These are phyloP conservation scores for Rhynchospora breviuscula DNA, from an alignment of 176 grass and related monocot genomes.

Conservation along the genomic window DNA sequence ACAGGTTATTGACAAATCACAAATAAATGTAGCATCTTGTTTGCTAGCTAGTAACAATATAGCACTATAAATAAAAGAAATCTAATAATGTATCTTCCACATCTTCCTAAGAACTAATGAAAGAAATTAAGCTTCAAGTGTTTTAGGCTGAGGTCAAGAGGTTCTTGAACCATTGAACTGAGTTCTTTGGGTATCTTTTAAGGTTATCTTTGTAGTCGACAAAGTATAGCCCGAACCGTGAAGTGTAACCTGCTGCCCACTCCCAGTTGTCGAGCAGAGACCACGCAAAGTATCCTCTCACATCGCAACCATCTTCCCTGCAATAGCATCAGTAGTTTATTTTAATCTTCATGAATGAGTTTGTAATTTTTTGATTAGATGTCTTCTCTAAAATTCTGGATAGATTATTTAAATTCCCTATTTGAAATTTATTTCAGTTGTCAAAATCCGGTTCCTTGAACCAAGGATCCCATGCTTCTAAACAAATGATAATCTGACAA, in stretches of 20 bases:
- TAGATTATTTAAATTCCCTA: not conserved
- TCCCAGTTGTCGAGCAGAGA: constrained; percentile 99
- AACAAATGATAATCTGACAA: not conserved
- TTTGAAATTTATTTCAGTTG: not conserved
- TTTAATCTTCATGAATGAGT: not conserved
- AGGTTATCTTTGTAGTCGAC: constrained; percentile 80
- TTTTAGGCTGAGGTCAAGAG: constrained; percentile 39
- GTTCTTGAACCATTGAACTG: constrained; percentile 92
- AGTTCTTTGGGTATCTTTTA: constrained; percentile 88
- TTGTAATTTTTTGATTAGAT: not conserved
- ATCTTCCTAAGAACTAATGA: not conserved
- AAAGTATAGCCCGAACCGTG: constrained; percentile 84
- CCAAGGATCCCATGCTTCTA: not conserved
- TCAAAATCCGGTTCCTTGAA: not conserved
- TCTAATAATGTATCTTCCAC: not conserved
- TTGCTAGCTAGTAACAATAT: not conserved
- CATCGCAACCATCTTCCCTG: constrained; percentile 92
- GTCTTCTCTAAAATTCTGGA: too few species aligned
- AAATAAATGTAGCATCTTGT: not conserved
- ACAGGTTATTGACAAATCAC: not conserved
- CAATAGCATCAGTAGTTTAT: not conserved
- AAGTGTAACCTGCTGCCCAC: constrained; percentile 75
- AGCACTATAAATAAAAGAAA: not conserved
- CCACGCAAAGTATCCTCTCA: constrained; percentile 89
- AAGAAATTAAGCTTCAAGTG: not conserved